Conservation (phyloP, 228 moss, liverwort and hornwort genomes). For the Sphagnum magellanicum region DNA sequence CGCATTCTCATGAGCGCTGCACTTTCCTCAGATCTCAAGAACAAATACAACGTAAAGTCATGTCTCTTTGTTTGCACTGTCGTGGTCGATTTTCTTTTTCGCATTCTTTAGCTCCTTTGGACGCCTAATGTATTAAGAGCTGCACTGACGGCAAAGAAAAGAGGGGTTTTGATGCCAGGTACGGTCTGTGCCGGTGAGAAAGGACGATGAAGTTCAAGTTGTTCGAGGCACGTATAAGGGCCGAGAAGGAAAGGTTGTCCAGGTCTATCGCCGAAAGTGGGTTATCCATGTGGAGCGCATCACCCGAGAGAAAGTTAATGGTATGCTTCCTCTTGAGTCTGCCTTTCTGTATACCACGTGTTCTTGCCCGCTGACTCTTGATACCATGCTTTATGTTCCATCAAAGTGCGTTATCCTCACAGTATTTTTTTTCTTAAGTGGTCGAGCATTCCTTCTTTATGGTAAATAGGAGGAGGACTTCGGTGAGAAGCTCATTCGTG, state of each 20-base stretch:
- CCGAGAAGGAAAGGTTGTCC: slow-evolving; percentile 62
- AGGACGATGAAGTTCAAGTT: slow-evolving; percentile 62
- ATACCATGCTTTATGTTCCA: too few species aligned
- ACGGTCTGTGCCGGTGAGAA: slow-evolving; percentile 52
- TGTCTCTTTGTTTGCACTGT: not conserved
- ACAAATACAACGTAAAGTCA: slow-evolving; percentile 46
- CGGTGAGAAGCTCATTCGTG: too few species aligned
- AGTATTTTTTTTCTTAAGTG: too few species aligned
- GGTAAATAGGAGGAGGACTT: too few species aligned
- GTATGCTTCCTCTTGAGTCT: slow-evolving; percentile 7
- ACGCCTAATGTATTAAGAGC: too few species aligned
- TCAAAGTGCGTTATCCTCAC: too few species aligned
- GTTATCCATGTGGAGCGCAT: slow-evolving; percentile 63
- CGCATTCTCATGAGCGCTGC: slow-evolving; percentile 68
- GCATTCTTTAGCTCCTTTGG: too few species aligned
- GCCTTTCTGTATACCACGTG: too few species aligned
- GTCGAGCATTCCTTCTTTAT: too few species aligned
- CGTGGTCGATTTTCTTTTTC: too few species aligned
- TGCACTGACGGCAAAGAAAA: too few species aligned
- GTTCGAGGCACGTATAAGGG: slow-evolving; percentile 60
- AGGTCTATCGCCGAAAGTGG: slow-evolving; percentile 62
- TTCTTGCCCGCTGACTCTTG: too few species aligned
- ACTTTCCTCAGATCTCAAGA: slow-evolving; percentile 57
- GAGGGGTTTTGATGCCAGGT: slow-evolving; percentile 10
- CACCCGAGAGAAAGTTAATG: slow-evolving; percentile 68